Percentiles rank a stretch among this genome's conserved stretches.
Conservation (phyloP, 495 filamentous ascomycete species). For the Podospora comata region DNA sequence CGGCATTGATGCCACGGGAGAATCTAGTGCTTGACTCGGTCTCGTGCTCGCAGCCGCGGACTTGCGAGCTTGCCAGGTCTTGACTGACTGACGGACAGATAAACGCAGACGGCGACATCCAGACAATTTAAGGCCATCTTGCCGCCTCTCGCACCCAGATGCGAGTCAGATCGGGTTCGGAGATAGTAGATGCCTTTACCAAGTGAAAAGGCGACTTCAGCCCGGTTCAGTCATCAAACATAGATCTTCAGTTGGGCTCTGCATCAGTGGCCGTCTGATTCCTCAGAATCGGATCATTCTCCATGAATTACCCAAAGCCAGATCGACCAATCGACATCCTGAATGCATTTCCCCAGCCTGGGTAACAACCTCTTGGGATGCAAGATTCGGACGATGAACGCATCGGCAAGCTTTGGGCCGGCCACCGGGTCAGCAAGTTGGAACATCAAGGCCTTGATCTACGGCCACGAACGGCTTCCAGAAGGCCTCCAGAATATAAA, state of each 20-base stretch:
- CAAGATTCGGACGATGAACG: neutral
- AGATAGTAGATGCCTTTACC: too few relatives aligned
- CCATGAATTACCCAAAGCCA: neutral
- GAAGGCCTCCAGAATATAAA: constrained; percentile 16
- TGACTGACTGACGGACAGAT: too few relatives aligned
- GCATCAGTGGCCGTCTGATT: neutral
- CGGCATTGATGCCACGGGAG: neutral
- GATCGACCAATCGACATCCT: neutral
- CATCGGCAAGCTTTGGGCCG: neutral
- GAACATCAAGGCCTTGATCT: constrained; percentile 9
- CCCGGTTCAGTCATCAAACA: too few relatives aligned
- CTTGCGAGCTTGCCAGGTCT: neutral
- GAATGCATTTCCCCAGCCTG: neutral
- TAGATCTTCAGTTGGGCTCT: neutral
- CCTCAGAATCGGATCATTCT: neutral
- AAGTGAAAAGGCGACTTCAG: too few relatives aligned
- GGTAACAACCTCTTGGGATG: neutral
- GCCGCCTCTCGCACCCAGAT: neutral
- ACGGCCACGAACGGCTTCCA: constrained; percentile 1
- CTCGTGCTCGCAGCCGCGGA: neutral
- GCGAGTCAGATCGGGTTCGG: neutral
- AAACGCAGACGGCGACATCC: neutral
- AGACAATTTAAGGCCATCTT: neutral
- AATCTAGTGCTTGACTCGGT: neutral
- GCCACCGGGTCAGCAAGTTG: neutral